Evolutionary conservation across 768 basidiomycete species (phyloP).

Genomic region (Infundibulicybe gibba): DNA sequence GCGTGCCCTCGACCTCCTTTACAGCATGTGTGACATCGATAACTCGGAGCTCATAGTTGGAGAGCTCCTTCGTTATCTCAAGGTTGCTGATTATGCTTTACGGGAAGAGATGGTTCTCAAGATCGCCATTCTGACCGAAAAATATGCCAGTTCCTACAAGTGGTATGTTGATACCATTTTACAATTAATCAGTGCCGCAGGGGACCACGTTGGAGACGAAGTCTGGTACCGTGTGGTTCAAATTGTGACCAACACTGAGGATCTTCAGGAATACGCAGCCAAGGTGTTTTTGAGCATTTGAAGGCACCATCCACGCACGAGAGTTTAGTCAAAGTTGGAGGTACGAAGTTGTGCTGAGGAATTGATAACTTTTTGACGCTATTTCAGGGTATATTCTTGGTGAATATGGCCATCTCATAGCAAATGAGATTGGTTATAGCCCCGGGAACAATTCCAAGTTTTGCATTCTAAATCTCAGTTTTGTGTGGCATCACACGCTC

Average conservation of each 20-base stretch:
- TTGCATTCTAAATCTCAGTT: conserved; percentile 95
- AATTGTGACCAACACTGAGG: conserved; percentile 97
- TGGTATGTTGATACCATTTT: conserved; percentile 99
- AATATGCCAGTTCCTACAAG: conserved; percentile 95
- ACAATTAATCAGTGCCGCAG: conserved; percentile 92
- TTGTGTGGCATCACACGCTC: conserved; percentile 91
- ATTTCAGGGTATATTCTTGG: conserved; percentile 87
- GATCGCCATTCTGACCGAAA: conserved; percentile 98
- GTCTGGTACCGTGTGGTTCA: conserved; percentile 99
- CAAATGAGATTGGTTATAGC: conserved; percentile 90
- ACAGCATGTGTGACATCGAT: conserved; percentile 99
- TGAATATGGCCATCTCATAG: conserved; percentile 97
- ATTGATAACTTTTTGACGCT: conserved; percentile 2
- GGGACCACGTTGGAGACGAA: conserved; percentile 98
- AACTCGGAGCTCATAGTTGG: conserved; percentile 96
- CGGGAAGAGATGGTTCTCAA: conserved; percentile 99
- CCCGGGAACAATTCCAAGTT: conserved; percentile 91
- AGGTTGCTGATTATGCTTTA: conserved; percentile 94
- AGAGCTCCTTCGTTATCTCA: conserved; percentile 89
- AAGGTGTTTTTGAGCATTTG: conserved; percentile 89
- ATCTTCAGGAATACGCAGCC: conserved; percentile 94
- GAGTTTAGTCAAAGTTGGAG: conserved; percentile 94
- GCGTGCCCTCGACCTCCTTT: conserved; percentile 90
- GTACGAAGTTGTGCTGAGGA: conserved; percentile 36
- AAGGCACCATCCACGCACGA: conserved; percentile 84